Evolutionary conservation across 2,329 filamentous ascomycete genomes (phyloP).

Genomic region (Harringtonia aguacate): DNA sequence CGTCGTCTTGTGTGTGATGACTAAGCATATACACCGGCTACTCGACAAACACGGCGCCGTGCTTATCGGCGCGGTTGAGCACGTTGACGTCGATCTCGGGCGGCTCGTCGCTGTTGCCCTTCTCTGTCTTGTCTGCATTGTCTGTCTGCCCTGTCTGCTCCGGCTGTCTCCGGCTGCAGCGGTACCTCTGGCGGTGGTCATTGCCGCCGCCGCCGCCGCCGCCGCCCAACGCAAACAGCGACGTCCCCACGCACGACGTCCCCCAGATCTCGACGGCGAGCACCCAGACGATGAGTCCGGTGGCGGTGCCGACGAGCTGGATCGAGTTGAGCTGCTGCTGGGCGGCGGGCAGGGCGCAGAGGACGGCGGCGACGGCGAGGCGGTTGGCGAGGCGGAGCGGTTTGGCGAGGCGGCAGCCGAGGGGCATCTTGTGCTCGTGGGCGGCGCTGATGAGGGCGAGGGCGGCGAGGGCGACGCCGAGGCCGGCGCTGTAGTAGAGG

Average conservation of each 20-base stretch:
- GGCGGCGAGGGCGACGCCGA: conserved; percentile 41
- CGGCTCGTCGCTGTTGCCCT: conserved; percentile 11
- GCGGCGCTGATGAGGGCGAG: conserved; percentile 44
- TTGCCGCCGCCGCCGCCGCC: conserved; percentile 18
- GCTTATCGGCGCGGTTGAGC: conserved; percentile 17
- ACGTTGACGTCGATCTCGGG: conserved; percentile 16
- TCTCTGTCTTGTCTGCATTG: no score
- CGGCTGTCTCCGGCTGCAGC: conserved; percentile 27
- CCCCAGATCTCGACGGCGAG: conserved; percentile 39
- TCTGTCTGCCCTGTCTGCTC: conserved; percentile 18
- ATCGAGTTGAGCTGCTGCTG: conserved; percentile 32
- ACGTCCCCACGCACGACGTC: conserved; percentile 31
- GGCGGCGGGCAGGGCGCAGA: conserved; percentile 45
- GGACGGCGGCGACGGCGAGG: conserved; percentile 33
- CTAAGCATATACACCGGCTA: not conserved
- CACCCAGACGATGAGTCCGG: conserved; percentile 32
- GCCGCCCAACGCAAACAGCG: conserved; percentile 28
- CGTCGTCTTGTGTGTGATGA: no score
- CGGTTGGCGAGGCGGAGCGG: conserved; percentile 40
- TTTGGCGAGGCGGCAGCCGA: conserved; percentile 37
- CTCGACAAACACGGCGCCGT: conserved; percentile 15
- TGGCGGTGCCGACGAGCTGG: conserved; percentile 32
- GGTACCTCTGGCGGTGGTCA: conserved; percentile 27
- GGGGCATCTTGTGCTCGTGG: conserved; percentile 44
- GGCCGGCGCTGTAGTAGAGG: conserved; percentile 55